Conservation (phyloP, 75 land plant genomes). For the Chamaecyparis obtusa region DNA sequence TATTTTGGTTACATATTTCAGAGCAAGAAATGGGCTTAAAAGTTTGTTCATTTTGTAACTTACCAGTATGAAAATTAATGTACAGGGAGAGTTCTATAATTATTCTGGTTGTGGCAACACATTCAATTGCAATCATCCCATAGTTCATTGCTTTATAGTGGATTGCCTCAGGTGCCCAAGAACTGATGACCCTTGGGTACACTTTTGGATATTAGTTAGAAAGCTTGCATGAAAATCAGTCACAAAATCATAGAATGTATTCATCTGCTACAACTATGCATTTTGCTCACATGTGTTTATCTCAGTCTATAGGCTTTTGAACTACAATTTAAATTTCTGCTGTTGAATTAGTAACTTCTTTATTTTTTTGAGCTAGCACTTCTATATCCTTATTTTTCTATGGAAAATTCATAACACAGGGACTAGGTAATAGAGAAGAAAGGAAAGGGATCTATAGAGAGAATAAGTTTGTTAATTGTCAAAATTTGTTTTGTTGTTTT, state of each 20-base stretch:
- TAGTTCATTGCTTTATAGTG: constrained; percentile 87
- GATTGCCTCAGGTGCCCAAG: constrained; percentile 77
- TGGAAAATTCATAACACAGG: not conserved
- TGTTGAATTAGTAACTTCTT: not conserved
- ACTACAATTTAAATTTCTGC: not conserved
- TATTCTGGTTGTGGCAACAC: constrained; percentile 99
- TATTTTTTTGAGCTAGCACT: not conserved
- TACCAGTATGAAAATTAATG: not conserved
- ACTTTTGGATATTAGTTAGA: constrained; percentile 15
- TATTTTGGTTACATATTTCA: not conserved
- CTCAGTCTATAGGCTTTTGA: not conserved
- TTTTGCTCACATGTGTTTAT: not conserved
- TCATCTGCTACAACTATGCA: not conserved
- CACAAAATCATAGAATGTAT: not conserved
- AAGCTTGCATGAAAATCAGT: not conserved
- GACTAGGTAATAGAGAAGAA: not conserved
- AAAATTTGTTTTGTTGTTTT: not conserved
- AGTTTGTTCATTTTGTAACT: not conserved
- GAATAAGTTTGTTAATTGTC: not conserved
- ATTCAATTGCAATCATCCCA: constrained; percentile 95
- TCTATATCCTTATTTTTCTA: not conserved
- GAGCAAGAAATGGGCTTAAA: not conserved
- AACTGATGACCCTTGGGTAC: constrained; percentile 17
- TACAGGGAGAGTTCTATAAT: constrained; percentile 94
- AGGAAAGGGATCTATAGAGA: not conserved